These are phyloP conservation scores for Pterocarpus macrocarpus DNA, from an alignment of 306 rosid genomes.

Conservation along the genomic window DNA sequence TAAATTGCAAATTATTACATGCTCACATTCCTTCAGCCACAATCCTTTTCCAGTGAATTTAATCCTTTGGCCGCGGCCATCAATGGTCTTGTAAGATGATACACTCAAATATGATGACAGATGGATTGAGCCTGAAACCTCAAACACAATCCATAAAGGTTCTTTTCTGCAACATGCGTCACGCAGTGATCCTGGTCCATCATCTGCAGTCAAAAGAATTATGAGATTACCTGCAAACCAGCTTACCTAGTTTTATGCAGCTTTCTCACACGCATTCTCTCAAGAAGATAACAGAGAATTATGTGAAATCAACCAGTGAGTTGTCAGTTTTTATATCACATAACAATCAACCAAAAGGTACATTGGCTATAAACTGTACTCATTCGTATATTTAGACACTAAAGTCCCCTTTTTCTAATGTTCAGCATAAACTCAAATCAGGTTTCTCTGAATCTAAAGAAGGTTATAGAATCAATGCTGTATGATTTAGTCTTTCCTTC, in stretches of 20 bases:
- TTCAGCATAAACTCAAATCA: neutral
- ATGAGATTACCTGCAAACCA: constrained; percentile 25
- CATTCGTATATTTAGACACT: neutral
- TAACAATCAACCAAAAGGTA: neutral
- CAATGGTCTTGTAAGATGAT: constrained; percentile 85
- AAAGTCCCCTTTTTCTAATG: neutral
- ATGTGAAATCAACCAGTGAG: neutral
- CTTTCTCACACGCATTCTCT: neutral
- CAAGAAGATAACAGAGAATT: neutral
- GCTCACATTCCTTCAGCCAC: constrained; percentile 91
- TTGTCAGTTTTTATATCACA: neutral
- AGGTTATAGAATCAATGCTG: too few relatives aligned
- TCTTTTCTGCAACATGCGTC: constrained; percentile 80
- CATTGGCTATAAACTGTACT: too few relatives aligned
- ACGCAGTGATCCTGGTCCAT: constrained; percentile 96
- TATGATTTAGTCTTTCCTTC: too few relatives aligned
- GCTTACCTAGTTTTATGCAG: neutral
- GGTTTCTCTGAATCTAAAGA: neutral
- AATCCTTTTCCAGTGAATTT: constrained; percentile 85
- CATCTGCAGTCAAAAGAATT: constrained; percentile 64
- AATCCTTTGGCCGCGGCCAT: constrained; percentile 89
- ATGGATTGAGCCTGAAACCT: constrained; percentile 78
- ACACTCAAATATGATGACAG: constrained; percentile 79
- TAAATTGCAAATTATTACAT: constrained; percentile 89
- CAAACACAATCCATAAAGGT: constrained; percentile 93